A percentile compares a stretch with the other conserved stretches of the same genome.
Evolutionary conservation across 176 grass and related monocot genomes (phyloP).

Genomic region (Cenchrus purpureus): DNA sequence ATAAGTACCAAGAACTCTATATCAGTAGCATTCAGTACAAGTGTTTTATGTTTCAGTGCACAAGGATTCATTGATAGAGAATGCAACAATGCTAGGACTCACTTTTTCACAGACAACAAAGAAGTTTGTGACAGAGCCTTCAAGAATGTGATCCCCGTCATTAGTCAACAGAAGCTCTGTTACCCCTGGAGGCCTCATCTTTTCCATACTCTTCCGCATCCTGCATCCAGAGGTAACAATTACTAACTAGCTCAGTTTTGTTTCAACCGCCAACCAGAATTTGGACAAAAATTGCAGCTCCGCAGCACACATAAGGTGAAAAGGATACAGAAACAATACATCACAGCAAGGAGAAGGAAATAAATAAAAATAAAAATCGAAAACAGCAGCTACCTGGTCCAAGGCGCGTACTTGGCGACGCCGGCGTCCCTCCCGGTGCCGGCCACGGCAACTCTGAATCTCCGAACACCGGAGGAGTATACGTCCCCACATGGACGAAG

Average conservation of each 20-base stretch:
- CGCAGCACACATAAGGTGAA: not conserved
- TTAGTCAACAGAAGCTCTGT: slow-evolving; percentile 84
- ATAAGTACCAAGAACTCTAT: not conserved
- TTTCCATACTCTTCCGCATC: slow-evolving; percentile 82
- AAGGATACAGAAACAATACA: not conserved
- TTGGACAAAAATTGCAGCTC: not conserved
- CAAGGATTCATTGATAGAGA: not conserved
- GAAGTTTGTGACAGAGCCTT: slow-evolving; percentile 86
- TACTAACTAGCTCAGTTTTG: not conserved
- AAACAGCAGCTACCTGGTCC: slow-evolving; percentile 49
- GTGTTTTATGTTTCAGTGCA: not conserved
- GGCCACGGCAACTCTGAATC: slow-evolving; percentile 55
- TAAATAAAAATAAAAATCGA: not conserved
- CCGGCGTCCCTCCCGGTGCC: slow-evolving; percentile 63
- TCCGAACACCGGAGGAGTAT: slow-evolving; percentile 61
- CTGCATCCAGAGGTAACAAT: slow-evolving; percentile 13
- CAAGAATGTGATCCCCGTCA: slow-evolving; percentile 80
- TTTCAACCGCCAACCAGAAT: not conserved
- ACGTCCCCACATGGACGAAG: slow-evolving; percentile 64
- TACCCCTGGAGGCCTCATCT: slow-evolving; percentile 73
- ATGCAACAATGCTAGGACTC: not conserved
- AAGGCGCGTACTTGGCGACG: slow-evolving; percentile 72
- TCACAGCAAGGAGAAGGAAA: not conserved
- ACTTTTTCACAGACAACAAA: slow-evolving; percentile 77
- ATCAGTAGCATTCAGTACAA: not conserved